A percentile compares a stretch with the other conserved stretches of the same genome.
phyloP scores from a whole-genome alignment of 225 moss, liverwort and hornwort species.

The Ulota crispa region DNA sequence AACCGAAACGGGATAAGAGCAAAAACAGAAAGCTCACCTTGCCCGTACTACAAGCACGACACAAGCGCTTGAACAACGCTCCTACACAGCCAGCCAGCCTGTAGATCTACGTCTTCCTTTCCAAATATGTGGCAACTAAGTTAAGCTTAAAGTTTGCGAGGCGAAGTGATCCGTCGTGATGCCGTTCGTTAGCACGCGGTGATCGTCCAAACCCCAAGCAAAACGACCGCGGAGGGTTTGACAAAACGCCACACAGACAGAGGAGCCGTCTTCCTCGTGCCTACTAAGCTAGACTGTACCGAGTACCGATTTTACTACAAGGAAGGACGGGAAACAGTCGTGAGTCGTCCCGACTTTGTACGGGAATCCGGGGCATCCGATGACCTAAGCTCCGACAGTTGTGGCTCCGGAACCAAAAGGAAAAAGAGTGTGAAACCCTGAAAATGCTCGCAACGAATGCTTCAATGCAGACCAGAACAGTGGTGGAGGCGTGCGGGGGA shows the following conservation, averaged over 20 bases:
- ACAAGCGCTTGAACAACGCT: conserved; percentile 35
- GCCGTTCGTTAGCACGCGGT: too few species aligned
- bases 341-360: neutral
- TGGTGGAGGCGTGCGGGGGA: too few species aligned
- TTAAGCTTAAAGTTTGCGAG: neutral
- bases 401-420: neutral
- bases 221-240: neutral
- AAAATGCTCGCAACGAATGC: neutral
- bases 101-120: neutral
- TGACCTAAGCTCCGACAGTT: neutral
- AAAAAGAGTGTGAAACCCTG: neutral
- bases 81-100: conserved; percentile 41
- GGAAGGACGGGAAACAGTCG: conserved; percentile 2
- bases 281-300: too few species aligned
- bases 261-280: neutral
- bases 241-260: neutral
- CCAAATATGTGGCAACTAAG: conserved; percentile 1
- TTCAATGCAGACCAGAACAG: neutral
- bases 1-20: neutral
- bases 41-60: conserved; percentile 42
- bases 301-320: too few species aligned
- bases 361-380: neutral
- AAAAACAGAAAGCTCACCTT: conserved; percentile 30
- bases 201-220: neutral
- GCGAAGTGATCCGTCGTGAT: too few species aligned